phyloP scores from a whole-genome alignment of 768 basidiomycete genomes.

The Exsudoporus frostii region DNA sequence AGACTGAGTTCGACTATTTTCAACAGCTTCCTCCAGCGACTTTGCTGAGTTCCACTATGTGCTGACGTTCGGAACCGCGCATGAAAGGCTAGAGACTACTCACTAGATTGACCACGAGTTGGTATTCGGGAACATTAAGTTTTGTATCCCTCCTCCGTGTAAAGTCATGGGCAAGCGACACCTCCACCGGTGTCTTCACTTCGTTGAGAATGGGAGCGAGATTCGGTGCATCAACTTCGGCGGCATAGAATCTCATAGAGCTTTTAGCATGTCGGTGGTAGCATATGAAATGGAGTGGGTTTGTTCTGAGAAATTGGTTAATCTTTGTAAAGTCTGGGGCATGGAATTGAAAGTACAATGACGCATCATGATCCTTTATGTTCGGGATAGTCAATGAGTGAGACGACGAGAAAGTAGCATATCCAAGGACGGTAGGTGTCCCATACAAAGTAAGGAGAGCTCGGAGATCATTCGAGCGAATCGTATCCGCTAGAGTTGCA shows the following conservation, averaged over 20 bases:
- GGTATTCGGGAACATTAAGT: constrained; percentile 11
- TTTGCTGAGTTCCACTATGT: constrained; percentile 46
- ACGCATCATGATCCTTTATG: constrained; percentile 32
- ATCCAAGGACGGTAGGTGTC: constrained; percentile 30
- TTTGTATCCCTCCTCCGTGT: constrained; percentile 23
- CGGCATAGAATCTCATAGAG: constrained; percentile 63
- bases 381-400: constrained; percentile 21
- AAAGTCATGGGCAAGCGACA: constrained; percentile 38
- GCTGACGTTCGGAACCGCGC: not conserved
- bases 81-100: not conserved
- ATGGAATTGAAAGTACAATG: constrained; percentile 10
- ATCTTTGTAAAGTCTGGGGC: not conserved
- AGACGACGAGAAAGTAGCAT: constrained; percentile 20
- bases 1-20: constrained; percentile 3
- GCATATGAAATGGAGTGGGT: constrained; percentile 37
- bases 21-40: constrained; percentile 30
- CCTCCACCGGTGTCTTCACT: constrained; percentile 24
- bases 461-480: constrained; percentile 20
- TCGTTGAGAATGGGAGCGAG: constrained; percentile 11
- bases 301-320: constrained; percentile 11
- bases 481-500: constrained; percentile 1
- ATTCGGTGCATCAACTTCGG: constrained; percentile 38
- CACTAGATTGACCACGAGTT: constrained; percentile 44
- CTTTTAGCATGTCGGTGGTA: constrained; percentile 53
- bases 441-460: constrained; percentile 15